Evolutionary conservation across 1,284 basidiomycete genomes (phyloP), one percentile per base, ranked within the genome.

Genomic region (Lignosus rhinocerotis): DNA sequence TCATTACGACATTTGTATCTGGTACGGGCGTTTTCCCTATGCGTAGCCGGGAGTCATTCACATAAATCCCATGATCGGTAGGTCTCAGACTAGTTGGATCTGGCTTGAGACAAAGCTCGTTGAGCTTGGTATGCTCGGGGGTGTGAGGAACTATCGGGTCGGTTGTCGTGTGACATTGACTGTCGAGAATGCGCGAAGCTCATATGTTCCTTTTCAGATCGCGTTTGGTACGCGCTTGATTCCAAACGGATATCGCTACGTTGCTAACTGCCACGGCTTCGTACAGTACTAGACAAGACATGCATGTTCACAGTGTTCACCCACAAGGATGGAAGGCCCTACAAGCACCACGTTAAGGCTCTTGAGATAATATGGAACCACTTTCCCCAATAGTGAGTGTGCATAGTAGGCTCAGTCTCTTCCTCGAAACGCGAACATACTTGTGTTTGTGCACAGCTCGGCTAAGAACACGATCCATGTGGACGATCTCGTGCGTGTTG

Each of bases 71-170:
- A 32, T 32, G 12, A 11, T 39, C 36, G 9, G 5, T 39, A 87
- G 87, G 92, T 92, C 87, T 3, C 87, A 91, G 73, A 96, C 93
- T 0, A 88, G 85, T 61, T 95, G 93, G 93, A 80, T 93, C 50
- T 96, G 93, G 93, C 79, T 96, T 31, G 94, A 97, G 73, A 86
- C 87, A 33, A 97, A 96, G 74, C 80, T 97, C 5, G 85, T 92
- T 16, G 94, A 96, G 72, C 80, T 96, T 25, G 91, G 85, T 25
- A 92, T 96, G 86, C 76, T 96, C 17, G 92, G 92, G 0, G 69
- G 69, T 0, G 82, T 82, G 46, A 77, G 78, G 51, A 83, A 81
- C 64, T 94, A 94, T 72, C 83, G 92, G 78, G 88, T 89, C 59
- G 31, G 74, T 39, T 70, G 49, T 9, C 33, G 2, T 30, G 38